Conservation (phyloP, 2,329 filamentous ascomycete genomes). For the Fusarium sp. region DNA sequence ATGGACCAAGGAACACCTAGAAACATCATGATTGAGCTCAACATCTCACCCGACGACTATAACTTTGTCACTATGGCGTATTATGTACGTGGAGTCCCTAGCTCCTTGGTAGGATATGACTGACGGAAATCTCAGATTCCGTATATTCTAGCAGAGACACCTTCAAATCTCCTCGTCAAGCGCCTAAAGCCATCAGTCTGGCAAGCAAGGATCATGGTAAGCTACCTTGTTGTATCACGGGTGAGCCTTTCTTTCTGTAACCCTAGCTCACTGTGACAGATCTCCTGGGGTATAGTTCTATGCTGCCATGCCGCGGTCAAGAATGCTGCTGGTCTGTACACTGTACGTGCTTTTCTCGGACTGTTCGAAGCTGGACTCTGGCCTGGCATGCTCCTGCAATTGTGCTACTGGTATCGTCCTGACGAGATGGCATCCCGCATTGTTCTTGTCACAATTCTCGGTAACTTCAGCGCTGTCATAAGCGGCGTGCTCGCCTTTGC, state of each 20-base stretch:
- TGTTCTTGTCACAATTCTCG: neutral
- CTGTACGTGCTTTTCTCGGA: constrained; percentile 57
- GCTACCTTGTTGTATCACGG: neutral
- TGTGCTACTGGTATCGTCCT: constrained; percentile 17
- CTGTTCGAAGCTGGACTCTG: constrained; percentile 23
- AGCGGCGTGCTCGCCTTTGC: constrained; percentile 13
- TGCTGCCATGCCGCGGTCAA: constrained; percentile 53
- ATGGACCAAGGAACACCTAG: constrained; percentile 58
- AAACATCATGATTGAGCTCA: constrained; percentile 59
- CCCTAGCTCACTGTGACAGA: neutral
- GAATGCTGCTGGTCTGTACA: constrained; percentile 57
- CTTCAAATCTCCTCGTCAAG: neutral
- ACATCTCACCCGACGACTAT: constrained; percentile 58
- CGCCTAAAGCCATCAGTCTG: neutral
- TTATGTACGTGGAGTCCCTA: neutral
- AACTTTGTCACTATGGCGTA: constrained; percentile 53
- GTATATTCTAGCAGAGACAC: neutral
- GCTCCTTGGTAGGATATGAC: neutral
- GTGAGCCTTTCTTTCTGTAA: neutral
- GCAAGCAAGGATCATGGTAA: neutral
- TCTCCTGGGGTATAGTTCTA: constrained; percentile 35
- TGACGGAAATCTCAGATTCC: neutral
- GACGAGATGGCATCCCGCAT: constrained; percentile 17
- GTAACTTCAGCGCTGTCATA: constrained; percentile 12
- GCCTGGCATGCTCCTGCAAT: constrained; percentile 12